Conservation (phyloP, 2,329 filamentous ascomycete species). For the Penicillium janthinellum region DNA sequence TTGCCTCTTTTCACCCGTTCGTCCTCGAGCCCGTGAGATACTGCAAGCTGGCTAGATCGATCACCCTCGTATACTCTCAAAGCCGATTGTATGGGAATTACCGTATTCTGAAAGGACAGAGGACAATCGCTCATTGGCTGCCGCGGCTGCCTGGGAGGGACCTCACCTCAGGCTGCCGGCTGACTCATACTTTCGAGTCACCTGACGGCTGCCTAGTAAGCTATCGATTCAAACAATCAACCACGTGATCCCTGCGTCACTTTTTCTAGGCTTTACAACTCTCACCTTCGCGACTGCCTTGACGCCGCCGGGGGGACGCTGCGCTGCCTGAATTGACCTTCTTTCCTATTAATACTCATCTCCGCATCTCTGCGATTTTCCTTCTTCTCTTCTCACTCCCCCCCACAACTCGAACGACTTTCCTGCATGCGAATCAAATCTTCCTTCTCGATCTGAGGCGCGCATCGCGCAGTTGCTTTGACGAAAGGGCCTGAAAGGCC, state of each 20-base stretch:
- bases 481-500: conserved; percentile 3
- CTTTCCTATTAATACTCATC: neutral
- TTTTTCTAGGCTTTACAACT: conserved; percentile 30
- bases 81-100: conserved; percentile 19
- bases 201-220: conserved; percentile 8
- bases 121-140: conserved; percentile 34
- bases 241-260: conserved; percentile 36
- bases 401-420: neutral
- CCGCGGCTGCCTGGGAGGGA: neutral
- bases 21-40: conserved; percentile 10
- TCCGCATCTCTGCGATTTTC: neutral
- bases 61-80: conserved; percentile 10
- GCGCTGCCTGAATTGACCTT: conserved; percentile 17
- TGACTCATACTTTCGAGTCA: conserved; percentile 22
- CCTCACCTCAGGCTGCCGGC: neutral
- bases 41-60: conserved; percentile 22
- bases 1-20: conserved; percentile 8
- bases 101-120: conserved; percentile 33
- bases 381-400: neutral
- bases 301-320: conserved; percentile 6
- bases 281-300: conserved; percentile 3
- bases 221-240: conserved; percentile 1
- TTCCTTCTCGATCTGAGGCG: conserved; percentile 28
- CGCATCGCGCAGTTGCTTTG: conserved; percentile 27
- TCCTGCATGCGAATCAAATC: conserved; percentile 26